Base-by-base conservation (phyloP, 768 basidiomycete species). In the Goffeauzyma gilvescens region DNA sequence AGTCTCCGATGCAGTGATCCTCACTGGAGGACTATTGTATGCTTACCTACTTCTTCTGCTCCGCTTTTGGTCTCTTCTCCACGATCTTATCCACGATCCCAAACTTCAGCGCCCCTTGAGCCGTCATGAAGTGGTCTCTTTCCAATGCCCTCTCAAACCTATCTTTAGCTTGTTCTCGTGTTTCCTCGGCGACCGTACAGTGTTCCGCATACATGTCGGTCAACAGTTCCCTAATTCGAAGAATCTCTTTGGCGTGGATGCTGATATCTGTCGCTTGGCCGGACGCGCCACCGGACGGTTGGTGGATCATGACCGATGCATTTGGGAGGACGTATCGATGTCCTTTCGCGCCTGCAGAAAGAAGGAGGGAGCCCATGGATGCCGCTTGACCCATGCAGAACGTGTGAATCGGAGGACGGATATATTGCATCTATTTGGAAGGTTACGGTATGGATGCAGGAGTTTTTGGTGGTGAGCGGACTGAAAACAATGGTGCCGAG, bases 271-370 rank as follows among this genome's bases (percentile, higher is more conserved):
- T 79, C 17, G 90, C 90, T 61, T 90, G 87, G 4, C 90, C 90
- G 23, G 81, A 81, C 33, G 87, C 87, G 28, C 89, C 90, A 42
- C 90, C 90, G 26, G 86, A 90, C 0, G 90, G 90, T 65, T 96
- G 90, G 63, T 96, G 90, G 42, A 96, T 95, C 90, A 96, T 96
- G 57, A 96, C 85, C 59, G 81, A 84, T 15, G 86, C 79, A 60
- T 95, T 82, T 10, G 86, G 85, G 45, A 96, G 72, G 53, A 81
- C 81, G 60, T 86, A 86, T 23, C 90, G 72, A 61, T 89, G 85
- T 26, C 89, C 89, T 51, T 71, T 76, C 67, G 81, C 85, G 26
- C 86, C 73, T 36, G 85, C 86, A 8, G 85, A 81, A 4, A 96
- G 73, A 14, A 96, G 72, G 37, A 95, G 71, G 36, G 84, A 89